Evolutionary conservation across 2,329 filamentous ascomycete genomes (phyloP), one percentile per base, ranked within the genome.

Genomic region (Fusarium cicatricum): DNA sequence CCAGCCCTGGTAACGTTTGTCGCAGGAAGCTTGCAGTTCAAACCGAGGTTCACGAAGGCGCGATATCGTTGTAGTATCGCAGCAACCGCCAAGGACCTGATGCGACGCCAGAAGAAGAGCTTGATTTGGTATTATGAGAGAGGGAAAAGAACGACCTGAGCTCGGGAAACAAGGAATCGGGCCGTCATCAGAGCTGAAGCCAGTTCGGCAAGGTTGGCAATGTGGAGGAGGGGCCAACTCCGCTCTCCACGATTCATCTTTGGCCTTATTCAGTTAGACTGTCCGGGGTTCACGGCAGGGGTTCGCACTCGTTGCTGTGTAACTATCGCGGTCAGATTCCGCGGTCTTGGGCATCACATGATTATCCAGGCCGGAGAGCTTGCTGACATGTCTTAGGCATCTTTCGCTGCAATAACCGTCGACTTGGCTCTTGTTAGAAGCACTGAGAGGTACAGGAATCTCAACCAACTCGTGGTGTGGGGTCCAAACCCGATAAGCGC

Each of bases 231-330:
- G 52, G 60, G 60, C 52, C 36, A 21, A 33, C 52, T 58, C 52
- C 34, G 47, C 57, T 50, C 48, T 56, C 60, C 55, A 62, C 59
- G 59, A 62, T 63, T 61, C 44, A 62, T 62, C 59, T 53, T n/a
- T 45, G 32, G 40, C 60, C 60, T 57, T 36, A 64, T 53, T 15
- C 9, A 29, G 60, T 43, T 63, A 63, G 60, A 53, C 43, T 23
- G 28, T 50, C 60, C 48, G 60, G 60, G 60, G 60, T 57, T 45
- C 54, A 43, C 45, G 31, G 36, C 17, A 62, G 53, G 37, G 51
- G 38, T 34, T 42, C 55, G 50, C 7, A 19, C 42, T 52, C 36
- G 42, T 29, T 29, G n/a, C 9, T 41, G 38, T 41, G 29, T 12
- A 23, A 11, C n/a, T 41, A 31, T 17, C 46, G 59, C 58, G 59